Base-by-base conservation (phyloP, 1,139 yeast species). In the Chernovozyma aurita region DNA sequence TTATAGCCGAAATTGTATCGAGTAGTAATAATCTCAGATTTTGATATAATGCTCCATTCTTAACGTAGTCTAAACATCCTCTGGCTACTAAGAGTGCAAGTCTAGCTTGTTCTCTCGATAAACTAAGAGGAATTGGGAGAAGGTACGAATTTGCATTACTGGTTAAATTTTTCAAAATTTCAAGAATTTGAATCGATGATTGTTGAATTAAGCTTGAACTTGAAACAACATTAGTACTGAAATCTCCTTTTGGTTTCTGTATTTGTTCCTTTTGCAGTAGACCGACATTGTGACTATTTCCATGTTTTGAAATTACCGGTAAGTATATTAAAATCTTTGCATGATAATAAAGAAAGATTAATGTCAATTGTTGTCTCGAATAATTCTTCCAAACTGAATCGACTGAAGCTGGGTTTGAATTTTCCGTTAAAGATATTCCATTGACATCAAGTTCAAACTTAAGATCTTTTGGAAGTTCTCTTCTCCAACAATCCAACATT, bases 281-380 rank as follows among this genome's bases (percentile, higher is more conserved):
- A 1, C 74, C 74, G 11, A 70, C 73, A 41, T 68, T 65, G 41
- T 68, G 71, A 42, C 63, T 60, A 42, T 64, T 60, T 1, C 73
- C 74, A 42, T 59, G 63, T 44, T 66, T 66, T 8, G 74, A 67
- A 18, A 86, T 68, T 2, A 85, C 76, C 0, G 95, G 95, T 54
- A 86, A 69, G 54, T 86, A 88, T 24, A 86, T 81, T 57, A 87
- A 68, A 29, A 86, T 76, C 45, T 83, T 80, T 4, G 95, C 92
- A 52, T 85, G 85, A 55, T 83, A 85, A 54, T 85, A 87, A 32
- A 83, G 57, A 53, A 81, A 76, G 12, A 82, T 66, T 42, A 85
- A 61, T 3, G 83, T 64, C 12, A 81, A 66, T 39, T 80, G 80
- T 39, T 77, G 80, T 34, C 74, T 76, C 31, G 55, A 55, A 39